Percentiles rank a stretch among this genome's conserved stretches.
Evolutionary conservation across 805 yeast species (phyloP).

Genomic region (Dipodascus albidus): DNA sequence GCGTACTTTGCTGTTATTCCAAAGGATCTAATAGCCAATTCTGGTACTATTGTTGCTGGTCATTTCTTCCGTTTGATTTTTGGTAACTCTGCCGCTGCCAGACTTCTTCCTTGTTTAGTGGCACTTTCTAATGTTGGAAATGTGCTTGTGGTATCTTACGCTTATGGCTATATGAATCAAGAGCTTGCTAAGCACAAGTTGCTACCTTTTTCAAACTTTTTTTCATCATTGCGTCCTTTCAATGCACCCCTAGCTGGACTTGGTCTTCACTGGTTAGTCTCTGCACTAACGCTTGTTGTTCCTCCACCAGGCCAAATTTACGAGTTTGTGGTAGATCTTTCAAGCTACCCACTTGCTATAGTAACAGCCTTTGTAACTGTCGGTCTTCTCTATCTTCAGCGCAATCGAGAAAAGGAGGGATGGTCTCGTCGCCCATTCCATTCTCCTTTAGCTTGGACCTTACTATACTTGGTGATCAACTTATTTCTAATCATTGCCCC

Average conservation of each 20-base stretch:
- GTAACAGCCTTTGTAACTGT: constrained; percentile 39
- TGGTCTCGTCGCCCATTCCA: constrained; percentile 31
- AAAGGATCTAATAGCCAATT: constrained; percentile 29
- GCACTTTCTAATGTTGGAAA: constrained; percentile 54
- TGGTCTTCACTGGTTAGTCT: constrained; percentile 42
- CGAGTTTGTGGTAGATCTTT: constrained; percentile 49
- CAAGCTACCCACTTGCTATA: constrained; percentile 55
- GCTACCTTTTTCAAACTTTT: constrained; percentile 39
- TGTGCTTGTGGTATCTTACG: constrained; percentile 51
- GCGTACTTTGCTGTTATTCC: constrained; percentile 47
- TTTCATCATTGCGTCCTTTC: constrained; percentile 31
- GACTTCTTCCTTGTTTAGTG: constrained; percentile 44
- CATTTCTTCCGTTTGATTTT: constrained; percentile 45
- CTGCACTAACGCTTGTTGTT: constrained; percentile 39
- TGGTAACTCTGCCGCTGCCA: constrained; percentile 40
- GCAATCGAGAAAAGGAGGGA: constrained; percentile 26
- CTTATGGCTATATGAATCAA: constrained; percentile 47
- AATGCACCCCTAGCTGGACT: constrained; percentile 34
- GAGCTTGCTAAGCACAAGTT: constrained; percentile 41
- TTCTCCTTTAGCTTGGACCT: constrained; percentile 21
- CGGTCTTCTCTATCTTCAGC: constrained; percentile 43
- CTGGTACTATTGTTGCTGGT: constrained; percentile 58
- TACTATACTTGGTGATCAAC: constrained; percentile 35
- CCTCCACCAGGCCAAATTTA: constrained; percentile 59
- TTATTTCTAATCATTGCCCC: constrained; percentile 43